Percentiles rank a stretch among this genome's conserved stretches.
These are phyloP conservation scores for Tremellales sp. DNA, from an alignment of 1,284 basidiomycete species.

Conservation along the genomic window DNA sequence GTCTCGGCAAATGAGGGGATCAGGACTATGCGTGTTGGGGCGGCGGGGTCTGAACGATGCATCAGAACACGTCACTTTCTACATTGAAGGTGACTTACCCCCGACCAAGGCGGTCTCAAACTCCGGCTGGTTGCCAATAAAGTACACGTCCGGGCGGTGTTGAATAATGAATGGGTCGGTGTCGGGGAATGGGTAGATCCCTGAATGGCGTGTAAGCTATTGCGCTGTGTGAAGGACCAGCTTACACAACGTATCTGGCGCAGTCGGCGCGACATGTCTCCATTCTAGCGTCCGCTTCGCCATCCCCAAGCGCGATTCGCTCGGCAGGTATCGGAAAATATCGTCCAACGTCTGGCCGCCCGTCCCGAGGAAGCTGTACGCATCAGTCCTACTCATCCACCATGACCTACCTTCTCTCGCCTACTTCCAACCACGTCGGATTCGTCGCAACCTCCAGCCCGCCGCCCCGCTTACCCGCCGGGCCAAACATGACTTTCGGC, in stretches of 20 bases:
- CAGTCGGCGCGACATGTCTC: slow-evolving; percentile 95
- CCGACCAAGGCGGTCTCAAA: slow-evolving; percentile 70
- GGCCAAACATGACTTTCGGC: slow-evolving; percentile 86
- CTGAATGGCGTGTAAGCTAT: slow-evolving; percentile 40
- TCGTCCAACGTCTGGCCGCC: slow-evolving; percentile 93
- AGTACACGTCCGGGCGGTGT: slow-evolving; percentile 81
- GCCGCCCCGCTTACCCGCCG: slow-evolving; percentile 57
- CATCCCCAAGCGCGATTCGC: slow-evolving; percentile 59
- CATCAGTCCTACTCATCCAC: slow-evolving; percentile 8
- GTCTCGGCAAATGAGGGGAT: slow-evolving; percentile 74
- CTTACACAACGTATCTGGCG: slow-evolving; percentile 88
- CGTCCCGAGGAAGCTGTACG: slow-evolving; percentile 64
- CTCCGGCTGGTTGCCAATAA: slow-evolving; percentile 85
- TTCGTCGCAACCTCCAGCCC: slow-evolving; percentile 79
- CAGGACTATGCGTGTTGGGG: slow-evolving; percentile 66
- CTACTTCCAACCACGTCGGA: slow-evolving; percentile 73
- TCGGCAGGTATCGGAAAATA: slow-evolving; percentile 76
- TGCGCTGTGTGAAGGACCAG: no score
- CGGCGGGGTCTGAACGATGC: slow-evolving; percentile 24
- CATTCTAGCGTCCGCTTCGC: slow-evolving; percentile 78
- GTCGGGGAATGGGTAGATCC: slow-evolving; percentile 92
- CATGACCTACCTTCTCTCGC: slow-evolving; percentile 46
- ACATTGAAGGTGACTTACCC: slow-evolving; percentile 30
- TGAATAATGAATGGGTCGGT: slow-evolving; percentile 85
- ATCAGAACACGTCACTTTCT: neutral